A percentile compares a stretch with the other conserved stretches of the same genome.
These are phyloP conservation scores for Thielaviopsis populi DNA, from an alignment of 2,329 filamentous ascomycete species.

Conservation along the genomic window DNA sequence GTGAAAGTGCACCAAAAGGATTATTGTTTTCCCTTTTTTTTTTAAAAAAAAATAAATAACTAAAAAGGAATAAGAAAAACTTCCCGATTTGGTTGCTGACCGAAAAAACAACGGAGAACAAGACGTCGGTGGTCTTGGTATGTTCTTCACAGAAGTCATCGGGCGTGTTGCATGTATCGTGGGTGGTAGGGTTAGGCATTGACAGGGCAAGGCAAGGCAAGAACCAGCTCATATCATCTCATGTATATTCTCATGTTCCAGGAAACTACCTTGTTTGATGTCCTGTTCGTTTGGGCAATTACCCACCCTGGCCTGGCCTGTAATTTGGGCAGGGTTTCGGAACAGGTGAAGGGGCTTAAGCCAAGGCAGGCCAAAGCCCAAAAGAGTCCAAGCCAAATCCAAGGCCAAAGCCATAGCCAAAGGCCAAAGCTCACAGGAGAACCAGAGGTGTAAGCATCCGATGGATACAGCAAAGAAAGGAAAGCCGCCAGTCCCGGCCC, in stretches of 20 bases:
- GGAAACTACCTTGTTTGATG: not conserved
- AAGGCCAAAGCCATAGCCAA: not conserved
- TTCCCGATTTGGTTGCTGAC: too few species aligned
- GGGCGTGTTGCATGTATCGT: too few species aligned
- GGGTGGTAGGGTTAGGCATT: too few species aligned
- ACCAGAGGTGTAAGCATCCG: not conserved
- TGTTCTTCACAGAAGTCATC: too few species aligned
- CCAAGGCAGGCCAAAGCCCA: not conserved
- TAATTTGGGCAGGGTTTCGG: slow-evolving; percentile 4
- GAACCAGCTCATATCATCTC: not conserved
- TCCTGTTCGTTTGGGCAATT: slow-evolving; percentile 1
- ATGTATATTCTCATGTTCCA: not conserved
- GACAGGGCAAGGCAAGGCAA: not conserved
- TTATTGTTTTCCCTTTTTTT: too few species aligned
- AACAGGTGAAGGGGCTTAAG: slow-evolving; percentile 2
- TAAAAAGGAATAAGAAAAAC: too few species aligned
- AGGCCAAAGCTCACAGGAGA: not conserved
- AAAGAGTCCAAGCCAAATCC: slow-evolving; percentile 1
- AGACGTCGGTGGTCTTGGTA: too few species aligned
- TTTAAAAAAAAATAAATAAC: not conserved
- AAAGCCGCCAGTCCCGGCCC: not conserved
- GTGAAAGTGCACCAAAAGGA: too few species aligned
- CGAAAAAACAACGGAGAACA: too few species aligned
- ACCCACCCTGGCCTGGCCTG: slow-evolving; percentile 1
- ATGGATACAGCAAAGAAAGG: not conserved